Evolutionary conservation across 140 eudicot species (phyloP).

Genomic region (Erigeron philadelphicus): DNA sequence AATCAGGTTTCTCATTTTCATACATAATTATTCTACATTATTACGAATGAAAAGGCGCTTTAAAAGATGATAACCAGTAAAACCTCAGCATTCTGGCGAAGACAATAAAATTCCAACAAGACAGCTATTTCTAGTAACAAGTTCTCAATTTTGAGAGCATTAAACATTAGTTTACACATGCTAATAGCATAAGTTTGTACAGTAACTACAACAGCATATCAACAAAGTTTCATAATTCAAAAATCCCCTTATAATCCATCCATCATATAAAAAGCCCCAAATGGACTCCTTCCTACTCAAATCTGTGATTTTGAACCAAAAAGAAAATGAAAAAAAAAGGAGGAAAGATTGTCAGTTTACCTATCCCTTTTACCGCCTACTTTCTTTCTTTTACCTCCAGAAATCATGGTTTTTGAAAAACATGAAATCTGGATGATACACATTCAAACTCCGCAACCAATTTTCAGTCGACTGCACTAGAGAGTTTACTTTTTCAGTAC

Average conservation of each 20-base stretch:
- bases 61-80: too few relatives aligned
- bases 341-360: slow-evolving; percentile 26
- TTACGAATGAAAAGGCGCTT: too few relatives aligned
- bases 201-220: slow-evolving; percentile 27
- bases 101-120: not conserved
- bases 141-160: slow-evolving; percentile 21
- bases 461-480: slow-evolving; percentile 62
- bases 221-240: slow-evolving; percentile 26
- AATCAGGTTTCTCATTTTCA: too few relatives aligned
- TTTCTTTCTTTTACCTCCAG: slow-evolving; percentile 33
- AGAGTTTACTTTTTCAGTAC: slow-evolving; percentile 53
- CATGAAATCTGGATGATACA: slow-evolving; percentile 71
- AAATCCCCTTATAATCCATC: slow-evolving; percentile 24
- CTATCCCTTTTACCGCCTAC: slow-evolving; percentile 22
- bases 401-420: slow-evolving; percentile 58
- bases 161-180: slow-evolving; percentile 30
- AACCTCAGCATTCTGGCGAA: not conserved
- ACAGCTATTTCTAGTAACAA: slow-evolving; percentile 1
- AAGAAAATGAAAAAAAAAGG: not conserved
- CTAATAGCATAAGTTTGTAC: slow-evolving; percentile 31
- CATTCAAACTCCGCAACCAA: slow-evolving; percentile 74
- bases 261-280: slow-evolving; percentile 29
- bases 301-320: slow-evolving; percentile 15
- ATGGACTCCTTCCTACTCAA: slow-evolving; percentile 22
- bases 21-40: too few relatives aligned